Conservation (phyloP, 257 asterid species). For the Jacaranda mimosifolia region DNA sequence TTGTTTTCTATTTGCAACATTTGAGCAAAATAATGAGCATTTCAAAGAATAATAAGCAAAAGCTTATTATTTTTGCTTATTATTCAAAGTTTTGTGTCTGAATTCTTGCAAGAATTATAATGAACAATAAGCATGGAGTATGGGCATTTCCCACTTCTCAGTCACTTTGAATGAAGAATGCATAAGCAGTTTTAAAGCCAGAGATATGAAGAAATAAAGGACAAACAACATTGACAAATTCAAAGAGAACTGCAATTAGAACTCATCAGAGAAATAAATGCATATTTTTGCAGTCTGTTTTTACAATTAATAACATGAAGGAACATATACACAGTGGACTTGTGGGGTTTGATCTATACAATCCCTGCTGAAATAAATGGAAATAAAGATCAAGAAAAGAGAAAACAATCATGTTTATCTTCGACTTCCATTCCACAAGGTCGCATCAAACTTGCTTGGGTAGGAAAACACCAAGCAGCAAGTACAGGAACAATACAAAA, state of each 20-base stretch:
- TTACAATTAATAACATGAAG: slow-evolving; percentile 18
- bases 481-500: not conserved
- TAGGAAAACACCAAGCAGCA: not conserved
- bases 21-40: too few species aligned
- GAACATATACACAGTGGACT: slow-evolving; percentile 25
- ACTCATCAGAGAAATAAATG: slow-evolving; percentile 10
- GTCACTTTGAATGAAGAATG: not conserved
- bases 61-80: too few species aligned
- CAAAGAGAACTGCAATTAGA: not conserved
- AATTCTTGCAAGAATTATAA: not conserved
- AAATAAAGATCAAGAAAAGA: slow-evolving; percentile 10
- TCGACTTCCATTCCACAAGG: not conserved
- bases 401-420: not conserved
- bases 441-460: slow-evolving; percentile 22
- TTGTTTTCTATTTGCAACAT: too few species aligned
- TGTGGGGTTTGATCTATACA: slow-evolving; percentile 15
- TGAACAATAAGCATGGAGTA: not conserved
- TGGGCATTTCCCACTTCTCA: not conserved
- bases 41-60: too few species aligned
- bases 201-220: not conserved
- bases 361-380: slow-evolving; percentile 22
- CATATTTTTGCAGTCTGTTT: not conserved
- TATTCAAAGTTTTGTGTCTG: not conserved
- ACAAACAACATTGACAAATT: not conserved
- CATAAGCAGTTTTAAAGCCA: not conserved